These are phyloP conservation scores for Penicillium pancosmium DNA, from an alignment of 495 filamentous ascomycete genomes.

Conservation along the genomic window DNA sequence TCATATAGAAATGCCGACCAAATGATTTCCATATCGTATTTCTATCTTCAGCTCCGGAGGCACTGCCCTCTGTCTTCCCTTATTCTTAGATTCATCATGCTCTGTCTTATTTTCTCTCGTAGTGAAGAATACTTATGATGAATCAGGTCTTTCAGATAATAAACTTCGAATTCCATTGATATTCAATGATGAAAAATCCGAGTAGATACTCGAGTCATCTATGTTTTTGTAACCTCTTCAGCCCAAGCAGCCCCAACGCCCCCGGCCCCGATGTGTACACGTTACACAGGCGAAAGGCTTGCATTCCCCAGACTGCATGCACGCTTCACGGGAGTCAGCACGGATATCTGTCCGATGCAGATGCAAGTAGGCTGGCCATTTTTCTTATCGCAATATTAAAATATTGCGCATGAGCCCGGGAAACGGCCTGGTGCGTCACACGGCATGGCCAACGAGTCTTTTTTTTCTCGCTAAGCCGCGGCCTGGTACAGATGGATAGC, in stretches of 20 bases:
- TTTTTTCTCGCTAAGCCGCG: conserved; percentile 2
- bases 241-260: background rate
- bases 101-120: background rate
- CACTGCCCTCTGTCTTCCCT: no score
- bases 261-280: background rate
- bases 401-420: conserved; percentile 8
- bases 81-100: background rate
- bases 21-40: no score
- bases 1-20: no score
- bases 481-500: background rate
- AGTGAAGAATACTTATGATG: background rate
- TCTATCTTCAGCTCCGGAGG: no score
- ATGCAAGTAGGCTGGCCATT: conserved; percentile 18
- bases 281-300: background rate
- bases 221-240: no score
- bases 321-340: conserved; percentile 2
- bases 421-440: conserved; percentile 21
- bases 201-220: no score
- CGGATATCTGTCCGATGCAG: conserved; percentile 13
- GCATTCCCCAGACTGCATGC: background rate
- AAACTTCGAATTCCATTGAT: no score
- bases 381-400: conserved; percentile 16
- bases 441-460: conserved; percentile 19
- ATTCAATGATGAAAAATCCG: no score
- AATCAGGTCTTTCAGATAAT: no score